Base-by-base conservation (phyloP, 2,329 filamentous ascomycete species). In the Diaporthe longicolla region DNA sequence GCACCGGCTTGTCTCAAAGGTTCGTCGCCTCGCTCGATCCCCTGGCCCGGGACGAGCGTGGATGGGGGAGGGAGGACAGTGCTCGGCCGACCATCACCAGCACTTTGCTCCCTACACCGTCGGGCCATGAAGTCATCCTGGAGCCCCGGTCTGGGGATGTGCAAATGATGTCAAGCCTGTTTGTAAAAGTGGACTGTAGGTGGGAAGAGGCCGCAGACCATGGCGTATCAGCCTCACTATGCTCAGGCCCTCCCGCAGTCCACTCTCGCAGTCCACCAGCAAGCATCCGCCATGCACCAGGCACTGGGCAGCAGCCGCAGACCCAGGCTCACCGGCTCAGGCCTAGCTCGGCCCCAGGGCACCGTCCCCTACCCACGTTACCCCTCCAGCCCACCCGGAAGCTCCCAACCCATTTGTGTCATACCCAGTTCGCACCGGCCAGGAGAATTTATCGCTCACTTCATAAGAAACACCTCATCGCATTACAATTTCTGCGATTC, bases 371-470 rank as follows among this genome's bases (percentile, higher is more conserved):
- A 71, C 69, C 57, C 45, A 61, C 48, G 45, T 52, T 61, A 61
- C 69, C 69, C 55, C 69, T 71, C 69, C 69, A 71, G 68, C 57
- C 58, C 45, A 57, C 52, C 45, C 63, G 63, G 63, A 52, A 66
- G 63, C 63, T 66, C 45, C 63, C 63, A 50, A 52, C 45, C 63
- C 63, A 66, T 66, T 19, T 66, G 63, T 68, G 63, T 68, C 63
- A 54, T 68, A 68, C 48, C 48, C 9, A 29, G 48, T 32, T 54
- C 48, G 32, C 54, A 68, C 63, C 32, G 63, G 32, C 48, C 65
- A 72, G 74, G 74, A 75, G 74, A 73, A 71, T 75, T 70, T 73
- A 58, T 75, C 74, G 74, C 74, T 75, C 65, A 45, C 71, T 70
- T 71, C 73, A 69, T 50, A 73, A 63, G 40, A 63, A 75, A 73